Evolutionary conservation across 495 filamentous ascomycete genomes (phyloP), one percentile per base, ranked within the genome.

Genomic region (Penicillium manginii): DNA sequence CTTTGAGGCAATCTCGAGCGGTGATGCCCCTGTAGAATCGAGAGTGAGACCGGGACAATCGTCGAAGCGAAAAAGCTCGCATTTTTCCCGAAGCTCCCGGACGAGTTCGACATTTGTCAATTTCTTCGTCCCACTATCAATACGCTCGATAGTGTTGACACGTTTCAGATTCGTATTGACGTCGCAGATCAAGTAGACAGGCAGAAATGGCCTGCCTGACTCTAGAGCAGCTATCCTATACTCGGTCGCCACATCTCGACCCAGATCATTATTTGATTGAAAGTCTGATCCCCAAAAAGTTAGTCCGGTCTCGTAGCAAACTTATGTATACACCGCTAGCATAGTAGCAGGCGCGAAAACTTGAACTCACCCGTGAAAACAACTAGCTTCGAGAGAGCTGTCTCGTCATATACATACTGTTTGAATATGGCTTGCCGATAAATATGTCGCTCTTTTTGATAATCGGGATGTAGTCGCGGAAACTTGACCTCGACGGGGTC

Each of bases 41-140:
- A 47, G 45, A 7, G 18, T 26, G 9, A 47, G 22, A 6, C 45
- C 45, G 0, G 45, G 45, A 26, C 45, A 47, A 26, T 47, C 45
- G 15, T 47, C 45, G 21, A 47, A 47, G 45, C 21, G 45, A n/a
- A 47, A 47, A 6, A 47, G 22, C 0, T 47, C 45, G 45, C 2
- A 47, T 26, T 47, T 47, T 8, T 19, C 18, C 1, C 45, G 19
- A 10, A 47, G 11, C 10, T 47, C 11, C 18, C n/a, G 10, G 21
- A 47, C 45, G 21, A 47, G 10, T 26, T 47, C 19, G 45, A 26
- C 45, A 47, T 47, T 47, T 3, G 45, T 47, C 14, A 47, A 29
- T 22, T 47, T 47, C 45, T 47, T 47, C 45, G 45, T 47, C 19
- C 45, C 45, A 26, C 45, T 47, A 15, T 47, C 45, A 26, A 47